A percentile compares a stretch with the other conserved stretches of the same genome.
Evolutionary conservation across 306 rosid genomes (phyloP).

Genomic region (Styphnolobium japonicum): DNA sequence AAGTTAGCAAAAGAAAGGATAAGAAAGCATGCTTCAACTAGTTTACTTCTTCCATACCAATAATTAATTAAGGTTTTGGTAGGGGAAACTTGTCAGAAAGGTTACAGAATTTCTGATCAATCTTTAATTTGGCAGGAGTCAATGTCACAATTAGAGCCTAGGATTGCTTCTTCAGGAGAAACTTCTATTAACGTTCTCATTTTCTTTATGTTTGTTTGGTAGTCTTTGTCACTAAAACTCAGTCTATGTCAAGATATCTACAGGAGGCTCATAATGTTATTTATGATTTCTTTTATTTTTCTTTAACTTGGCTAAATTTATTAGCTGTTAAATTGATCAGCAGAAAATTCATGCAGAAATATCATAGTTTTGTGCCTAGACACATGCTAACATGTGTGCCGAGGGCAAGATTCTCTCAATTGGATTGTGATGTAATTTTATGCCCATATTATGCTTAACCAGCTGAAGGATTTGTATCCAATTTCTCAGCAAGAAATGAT

Average conservation of each 20-base stretch:
- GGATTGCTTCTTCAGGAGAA: constrained; percentile 53
- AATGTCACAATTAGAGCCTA: constrained; percentile 39
- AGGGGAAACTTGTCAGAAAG: constrained; percentile 58
- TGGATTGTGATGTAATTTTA: neutral
- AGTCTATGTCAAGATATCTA: constrained; percentile 3
- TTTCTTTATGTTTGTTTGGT: constrained; percentile 26
- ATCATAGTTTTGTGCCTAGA: neutral
- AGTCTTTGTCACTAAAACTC: neutral
- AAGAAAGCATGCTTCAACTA: neutral
- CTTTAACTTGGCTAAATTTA: neutral
- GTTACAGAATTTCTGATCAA: constrained; percentile 33
- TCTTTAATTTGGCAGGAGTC: constrained; percentile 36
- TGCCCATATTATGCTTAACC: neutral
- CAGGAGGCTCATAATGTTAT: neutral
- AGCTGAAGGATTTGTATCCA: neutral
- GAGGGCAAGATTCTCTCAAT: neutral
- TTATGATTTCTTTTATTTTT: neutral
- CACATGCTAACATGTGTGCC: neutral
- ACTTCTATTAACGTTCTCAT: constrained; percentile 31
- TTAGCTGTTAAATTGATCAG: neutral
- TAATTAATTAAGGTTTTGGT: constrained; percentile 15
- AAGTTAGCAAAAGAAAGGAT: constrained; percentile 8
- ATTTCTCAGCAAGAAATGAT: constrained; percentile 8
- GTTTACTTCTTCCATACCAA: constrained; percentile 28
- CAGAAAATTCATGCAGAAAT: neutral